Percentiles rank a stretch among this genome's conserved stretches.
Evolutionary conservation across 371 early-diverging fungal genomes (phyloP).

Genomic region (Mucor circinelloides): DNA sequence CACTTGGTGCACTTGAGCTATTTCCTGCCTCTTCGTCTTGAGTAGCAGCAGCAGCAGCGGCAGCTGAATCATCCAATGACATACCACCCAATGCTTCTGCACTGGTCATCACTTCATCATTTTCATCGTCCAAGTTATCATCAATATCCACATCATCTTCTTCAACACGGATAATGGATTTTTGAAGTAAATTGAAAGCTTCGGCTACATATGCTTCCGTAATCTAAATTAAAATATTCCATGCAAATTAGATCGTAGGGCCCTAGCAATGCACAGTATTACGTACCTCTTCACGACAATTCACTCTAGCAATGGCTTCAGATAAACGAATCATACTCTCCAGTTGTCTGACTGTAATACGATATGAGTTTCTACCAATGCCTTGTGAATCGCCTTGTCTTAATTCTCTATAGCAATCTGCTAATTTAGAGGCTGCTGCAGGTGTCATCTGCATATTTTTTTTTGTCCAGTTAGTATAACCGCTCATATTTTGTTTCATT

Average conservation of each 20-base stretch:
- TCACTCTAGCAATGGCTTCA: constrained; percentile 96
- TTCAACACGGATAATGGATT: constrained; percentile 93
- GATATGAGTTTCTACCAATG: constrained; percentile 78
- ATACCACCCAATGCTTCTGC: constrained; percentile 43
- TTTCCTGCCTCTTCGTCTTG: constrained; percentile 43
- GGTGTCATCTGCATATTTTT: constrained; percentile 60
- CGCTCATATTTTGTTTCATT: background rate
- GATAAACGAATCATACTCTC: constrained; percentile 97
- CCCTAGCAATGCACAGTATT: background rate
- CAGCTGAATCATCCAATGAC: constrained; percentile 20
- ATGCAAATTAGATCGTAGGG: background rate
- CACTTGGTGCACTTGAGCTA: constrained; percentile 8
- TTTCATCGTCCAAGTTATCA: constrained; percentile 43
- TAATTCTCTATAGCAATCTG: constrained; percentile 89
- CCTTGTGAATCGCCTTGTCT: constrained; percentile 89
- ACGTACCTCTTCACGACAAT: constrained; percentile 74
- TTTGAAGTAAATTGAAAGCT: constrained; percentile 89
- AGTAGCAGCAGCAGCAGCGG: constrained; percentile 16
- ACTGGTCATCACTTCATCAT: constrained; percentile 36
- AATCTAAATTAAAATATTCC: constrained; percentile 49
- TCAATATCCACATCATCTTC: constrained; percentile 84
- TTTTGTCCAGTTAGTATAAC: constrained; percentile 4
- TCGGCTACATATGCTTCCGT: constrained; percentile 84
- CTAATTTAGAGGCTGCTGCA: constrained; percentile 80
- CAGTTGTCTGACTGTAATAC: constrained; percentile 98